Conservation (phyloP, 2,329 filamentous ascomycete species). For the Reticulascus tulasneorum region DNA sequence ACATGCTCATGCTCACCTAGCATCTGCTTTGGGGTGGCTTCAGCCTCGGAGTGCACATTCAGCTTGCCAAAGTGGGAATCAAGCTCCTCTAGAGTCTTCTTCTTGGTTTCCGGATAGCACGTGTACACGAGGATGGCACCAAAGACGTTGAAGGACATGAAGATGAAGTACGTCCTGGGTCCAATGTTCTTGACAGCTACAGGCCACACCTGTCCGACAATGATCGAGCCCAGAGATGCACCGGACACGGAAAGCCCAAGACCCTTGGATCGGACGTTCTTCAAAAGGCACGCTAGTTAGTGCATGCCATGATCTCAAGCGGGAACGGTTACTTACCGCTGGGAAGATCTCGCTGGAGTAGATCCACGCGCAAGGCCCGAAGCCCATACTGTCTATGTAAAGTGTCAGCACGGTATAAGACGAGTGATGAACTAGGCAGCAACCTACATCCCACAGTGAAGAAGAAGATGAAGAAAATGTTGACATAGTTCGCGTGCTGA, state of each 20-base stretch:
- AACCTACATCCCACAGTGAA: conserved; percentile 18
- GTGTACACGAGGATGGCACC: conserved; percentile 16
- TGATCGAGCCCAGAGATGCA: conserved; percentile 14
- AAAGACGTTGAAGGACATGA: conserved; percentile 18
- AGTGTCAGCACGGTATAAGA: no score
- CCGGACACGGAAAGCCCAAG: conserved; percentile 15
- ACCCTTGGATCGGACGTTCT: conserved; percentile 15
- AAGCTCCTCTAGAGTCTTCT: conserved; percentile 32
- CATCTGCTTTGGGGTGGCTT: conserved; percentile 22
- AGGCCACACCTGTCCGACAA: conserved; percentile 18
- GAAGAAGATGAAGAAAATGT: conserved; percentile 19
- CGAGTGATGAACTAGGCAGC: no score
- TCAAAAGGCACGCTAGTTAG: no score
- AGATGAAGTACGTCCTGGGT: conserved; percentile 18
- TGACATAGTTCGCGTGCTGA: conserved; percentile 13
- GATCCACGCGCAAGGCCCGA: conserved; percentile 17
- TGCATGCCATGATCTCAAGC: no score
- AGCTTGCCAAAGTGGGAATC: conserved; percentile 22
- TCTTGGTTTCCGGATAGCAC: conserved; percentile 17
- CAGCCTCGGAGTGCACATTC: conserved; percentile 17
- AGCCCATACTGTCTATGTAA: conserved; percentile 16
- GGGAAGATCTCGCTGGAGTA: conserved; percentile 18
- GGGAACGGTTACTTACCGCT: no score
- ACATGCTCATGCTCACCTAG: conserved; percentile 14
- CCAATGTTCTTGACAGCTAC: conserved; percentile 17